A percentile compares a stretch with the other conserved stretches of the same genome.
Conservation (phyloP, 1,284 basidiomycete species). For the Rhizoctonia solani region DNA sequence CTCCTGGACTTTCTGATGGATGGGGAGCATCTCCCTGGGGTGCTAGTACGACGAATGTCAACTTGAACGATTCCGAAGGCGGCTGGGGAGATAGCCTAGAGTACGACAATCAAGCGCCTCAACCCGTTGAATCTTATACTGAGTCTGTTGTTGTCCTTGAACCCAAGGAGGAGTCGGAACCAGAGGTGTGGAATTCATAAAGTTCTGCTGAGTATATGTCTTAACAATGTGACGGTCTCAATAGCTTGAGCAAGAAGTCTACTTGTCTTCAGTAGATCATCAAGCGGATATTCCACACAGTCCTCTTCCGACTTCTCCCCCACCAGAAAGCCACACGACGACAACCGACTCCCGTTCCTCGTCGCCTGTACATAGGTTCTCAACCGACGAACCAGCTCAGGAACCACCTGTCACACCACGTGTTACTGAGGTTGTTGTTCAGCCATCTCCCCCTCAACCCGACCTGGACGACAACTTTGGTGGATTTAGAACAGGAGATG, state of each 20-base stretch:
- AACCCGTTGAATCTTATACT: neutral
- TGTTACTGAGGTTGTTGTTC: neutral
- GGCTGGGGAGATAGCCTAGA: conserved; percentile 33
- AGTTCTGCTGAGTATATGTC: conserved; percentile 9
- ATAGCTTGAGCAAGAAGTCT: conserved; percentile 10
- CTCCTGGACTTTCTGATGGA: conserved; percentile 18
- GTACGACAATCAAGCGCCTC: conserved; percentile 10
- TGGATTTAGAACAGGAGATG: conserved; percentile 12
- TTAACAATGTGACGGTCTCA: conserved; percentile 19
- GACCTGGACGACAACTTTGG: conserved; percentile 26
- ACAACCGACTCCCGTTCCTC: conserved; percentile 23
- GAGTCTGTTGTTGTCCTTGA: conserved; percentile 9
- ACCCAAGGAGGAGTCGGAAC: conserved; percentile 18
- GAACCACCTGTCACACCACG: conserved; percentile 23
- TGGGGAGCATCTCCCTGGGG: conserved; percentile 20
- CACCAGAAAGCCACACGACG: conserved; percentile 18
- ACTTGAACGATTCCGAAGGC: conserved; percentile 12
- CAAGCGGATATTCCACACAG: conserved; percentile 22
- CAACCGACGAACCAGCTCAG: conserved; percentile 12
- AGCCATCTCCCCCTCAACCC: neutral
- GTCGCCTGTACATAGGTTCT: neutral
- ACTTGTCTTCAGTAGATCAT: neutral
- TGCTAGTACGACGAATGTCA: neutral
- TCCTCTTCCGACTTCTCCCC: conserved; percentile 28
- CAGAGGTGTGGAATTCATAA: conserved; percentile 20